These are phyloP conservation scores for Rhodotorula toruloides DNA, from an alignment of 768 basidiomycete genomes.

Conservation along the genomic window DNA sequence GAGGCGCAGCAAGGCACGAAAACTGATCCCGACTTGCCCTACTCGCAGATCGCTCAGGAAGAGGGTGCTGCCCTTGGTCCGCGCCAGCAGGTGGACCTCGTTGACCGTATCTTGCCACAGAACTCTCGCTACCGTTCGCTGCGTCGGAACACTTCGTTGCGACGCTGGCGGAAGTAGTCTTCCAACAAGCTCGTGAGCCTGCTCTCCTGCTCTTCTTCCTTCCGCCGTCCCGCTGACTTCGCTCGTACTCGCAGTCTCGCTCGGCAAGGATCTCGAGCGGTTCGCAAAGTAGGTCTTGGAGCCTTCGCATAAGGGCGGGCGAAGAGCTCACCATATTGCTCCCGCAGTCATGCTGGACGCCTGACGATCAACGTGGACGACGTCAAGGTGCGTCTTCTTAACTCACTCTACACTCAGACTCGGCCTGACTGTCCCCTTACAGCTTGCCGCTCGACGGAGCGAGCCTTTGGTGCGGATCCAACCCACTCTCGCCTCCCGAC, in stretches of 20 bases:
- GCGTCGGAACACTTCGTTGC: conserved; percentile 38
- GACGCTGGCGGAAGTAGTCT: conserved; percentile 29
- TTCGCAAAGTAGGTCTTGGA: conserved; percentile 23
- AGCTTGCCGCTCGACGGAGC: conserved; percentile 30
- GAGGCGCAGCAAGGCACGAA: neutral
- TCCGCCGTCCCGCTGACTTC: neutral
- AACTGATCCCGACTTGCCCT: neutral
- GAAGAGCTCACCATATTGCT: no score
- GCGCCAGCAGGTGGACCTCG: neutral
- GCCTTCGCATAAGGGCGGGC: accelerated
- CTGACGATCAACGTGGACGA: conserved; percentile 33
- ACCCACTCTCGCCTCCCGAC: no score
- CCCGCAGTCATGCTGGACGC: conserved; percentile 23
- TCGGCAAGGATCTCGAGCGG: conserved; percentile 36
- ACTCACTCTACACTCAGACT: neutral
- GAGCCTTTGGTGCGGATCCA: conserved; percentile 25
- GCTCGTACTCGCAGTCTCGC: conserved; percentile 4
- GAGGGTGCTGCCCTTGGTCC: conserved; percentile 7
- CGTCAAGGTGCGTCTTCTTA: conserved; percentile 22
- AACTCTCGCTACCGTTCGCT: conserved; percentile 23
- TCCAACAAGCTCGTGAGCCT: conserved; percentile 28
- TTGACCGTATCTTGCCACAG: neutral
- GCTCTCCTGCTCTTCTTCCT: neutral
- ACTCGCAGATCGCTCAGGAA: conserved; percentile 29
- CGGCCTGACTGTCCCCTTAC: neutral